Conservation (phyloP, 2,329 filamentous ascomycete species). For the Paraconiothyrium sp. region DNA sequence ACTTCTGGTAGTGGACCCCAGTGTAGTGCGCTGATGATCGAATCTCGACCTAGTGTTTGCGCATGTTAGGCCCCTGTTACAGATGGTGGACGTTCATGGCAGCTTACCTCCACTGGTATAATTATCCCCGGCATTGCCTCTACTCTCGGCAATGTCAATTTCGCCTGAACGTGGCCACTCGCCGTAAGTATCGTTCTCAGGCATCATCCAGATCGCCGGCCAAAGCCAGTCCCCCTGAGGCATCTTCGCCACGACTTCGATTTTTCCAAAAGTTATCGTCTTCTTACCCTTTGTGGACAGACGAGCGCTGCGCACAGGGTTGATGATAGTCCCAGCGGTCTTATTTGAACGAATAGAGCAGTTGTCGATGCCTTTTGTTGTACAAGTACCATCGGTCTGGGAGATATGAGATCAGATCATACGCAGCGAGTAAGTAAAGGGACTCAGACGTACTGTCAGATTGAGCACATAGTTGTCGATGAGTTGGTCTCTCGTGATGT, state of each 20-base stretch:
- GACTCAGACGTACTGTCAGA: constrained; percentile 20
- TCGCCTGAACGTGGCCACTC: constrained; percentile 80
- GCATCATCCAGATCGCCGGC: constrained; percentile 77
- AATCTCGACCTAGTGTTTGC: constrained; percentile 64
- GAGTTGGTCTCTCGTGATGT: constrained; percentile 71
- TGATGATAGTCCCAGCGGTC: constrained; percentile 77
- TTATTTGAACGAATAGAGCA: constrained; percentile 78
- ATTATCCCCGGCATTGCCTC: constrained; percentile 77
- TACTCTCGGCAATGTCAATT: constrained; percentile 81
- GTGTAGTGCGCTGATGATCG: constrained; percentile 79
- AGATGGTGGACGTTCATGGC: background rate
- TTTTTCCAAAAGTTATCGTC: constrained; percentile 78
- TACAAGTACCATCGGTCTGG: constrained; percentile 67
- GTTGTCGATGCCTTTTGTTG: constrained; percentile 64
- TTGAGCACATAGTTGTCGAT: constrained; percentile 54
- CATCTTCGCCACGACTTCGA: constrained; percentile 80
- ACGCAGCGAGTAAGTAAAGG: background rate
- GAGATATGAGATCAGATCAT: background rate
- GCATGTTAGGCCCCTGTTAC: background rate
- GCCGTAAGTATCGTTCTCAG: constrained; percentile 74
- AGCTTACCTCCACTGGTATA: constrained; percentile 72
- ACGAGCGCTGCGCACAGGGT: constrained; percentile 78
- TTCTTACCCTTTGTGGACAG: constrained; percentile 76
- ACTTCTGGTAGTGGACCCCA: constrained; percentile 65
- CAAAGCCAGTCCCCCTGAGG: constrained; percentile 84